Base-by-base conservation (phyloP, 2,329 filamentous ascomycete genomes). In the Aspergillus ibericus region DNA sequence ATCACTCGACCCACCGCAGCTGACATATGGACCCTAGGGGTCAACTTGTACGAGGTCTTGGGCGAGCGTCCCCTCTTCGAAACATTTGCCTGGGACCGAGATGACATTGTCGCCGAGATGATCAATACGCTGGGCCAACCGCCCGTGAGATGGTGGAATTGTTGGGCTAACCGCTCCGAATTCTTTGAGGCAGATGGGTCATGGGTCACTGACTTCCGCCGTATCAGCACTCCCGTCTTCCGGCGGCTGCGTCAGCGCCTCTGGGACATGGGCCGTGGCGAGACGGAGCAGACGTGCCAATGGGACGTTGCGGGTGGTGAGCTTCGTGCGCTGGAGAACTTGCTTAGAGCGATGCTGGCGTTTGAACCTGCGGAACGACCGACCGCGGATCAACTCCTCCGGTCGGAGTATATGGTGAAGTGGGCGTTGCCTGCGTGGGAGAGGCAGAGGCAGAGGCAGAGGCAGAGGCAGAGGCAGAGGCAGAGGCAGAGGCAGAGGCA, bases 31-130 rank as follows among this genome's bases (percentile, higher is more conserved):
- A 54, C 51, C 15, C 27, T 54, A 10, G 51, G 51, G 7, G 38
- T 54, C 44, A 18, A 27, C 44, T 13, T 54, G 25, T 54, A 54
- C 9, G 51, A 46, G 22, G 38, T 46, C 8, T 10, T 54, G 36
- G 51, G 51, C 22, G 51, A 54, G 38, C 51, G 51, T 3, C 51
- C 51, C 15, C 51, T 54, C 0, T 47, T 54, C 15, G 38, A 54
- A 34, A 54, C 51, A n/a, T 54, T 54, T 22, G 51, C 36, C 38
- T 54, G 51, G 38, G 51, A 54, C 27, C 51, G 22, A 22, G 51
- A 54, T 15, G 51, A 54, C 16, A 54, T 54, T 22, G 10, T 54
- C 25, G 38, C 38, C 22, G 51, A 54, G 51, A 54, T 54, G 38
- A 10, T 54, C 9, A 54, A 47, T 16, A 35, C 22, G 1, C 51